Conservation (phyloP, 2,329 filamentous ascomycete species). For the Aspergillus viridinutans region DNA sequence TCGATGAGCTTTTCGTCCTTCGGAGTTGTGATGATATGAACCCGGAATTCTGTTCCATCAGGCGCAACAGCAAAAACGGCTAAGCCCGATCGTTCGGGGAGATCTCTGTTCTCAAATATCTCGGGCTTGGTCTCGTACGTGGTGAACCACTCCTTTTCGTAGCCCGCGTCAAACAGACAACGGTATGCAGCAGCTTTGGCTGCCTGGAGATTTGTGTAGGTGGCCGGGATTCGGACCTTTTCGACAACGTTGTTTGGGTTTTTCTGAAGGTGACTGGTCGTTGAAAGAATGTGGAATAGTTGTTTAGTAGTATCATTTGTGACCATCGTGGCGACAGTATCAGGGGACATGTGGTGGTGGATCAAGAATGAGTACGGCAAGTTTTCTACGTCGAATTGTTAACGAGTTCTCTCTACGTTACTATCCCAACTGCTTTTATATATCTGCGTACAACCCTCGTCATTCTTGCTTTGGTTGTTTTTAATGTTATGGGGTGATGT, state of each 20-base stretch:
- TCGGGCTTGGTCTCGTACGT: slow-evolving; percentile 18
- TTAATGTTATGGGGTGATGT: no score
- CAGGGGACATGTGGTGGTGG: no score
- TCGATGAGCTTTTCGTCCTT: slow-evolving; percentile 12
- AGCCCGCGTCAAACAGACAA: slow-evolving; percentile 27
- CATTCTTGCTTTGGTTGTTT: no score
- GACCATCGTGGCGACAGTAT: neutral
- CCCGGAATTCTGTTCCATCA: slow-evolving; percentile 23
- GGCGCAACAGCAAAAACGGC: slow-evolving; percentile 19
- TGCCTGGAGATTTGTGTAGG: slow-evolving; percentile 18
- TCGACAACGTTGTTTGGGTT: slow-evolving; percentile 23
- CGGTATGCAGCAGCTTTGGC: slow-evolving; percentile 24
- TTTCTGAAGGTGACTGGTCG: slow-evolving; percentile 17
- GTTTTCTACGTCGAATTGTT: no score
- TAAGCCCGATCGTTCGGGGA: slow-evolving; percentile 11
- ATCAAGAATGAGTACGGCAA: no score
- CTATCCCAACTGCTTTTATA: no score
- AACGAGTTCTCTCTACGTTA: no score
- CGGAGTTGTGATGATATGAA: slow-evolving; percentile 21
- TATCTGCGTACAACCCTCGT: no score
- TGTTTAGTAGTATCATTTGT: neutral
- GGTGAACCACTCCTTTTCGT: slow-evolving; percentile 25
- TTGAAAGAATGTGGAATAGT: slow-evolving; percentile 25
- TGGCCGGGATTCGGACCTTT: slow-evolving; percentile 23
- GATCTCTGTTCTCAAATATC: slow-evolving; percentile 10